A percentile compares a stretch with the other conserved stretches of the same genome.
phyloP scores from a whole-genome alignment of 108 stramenopile genomes.

The Cyclotella kingstonii region DNA sequence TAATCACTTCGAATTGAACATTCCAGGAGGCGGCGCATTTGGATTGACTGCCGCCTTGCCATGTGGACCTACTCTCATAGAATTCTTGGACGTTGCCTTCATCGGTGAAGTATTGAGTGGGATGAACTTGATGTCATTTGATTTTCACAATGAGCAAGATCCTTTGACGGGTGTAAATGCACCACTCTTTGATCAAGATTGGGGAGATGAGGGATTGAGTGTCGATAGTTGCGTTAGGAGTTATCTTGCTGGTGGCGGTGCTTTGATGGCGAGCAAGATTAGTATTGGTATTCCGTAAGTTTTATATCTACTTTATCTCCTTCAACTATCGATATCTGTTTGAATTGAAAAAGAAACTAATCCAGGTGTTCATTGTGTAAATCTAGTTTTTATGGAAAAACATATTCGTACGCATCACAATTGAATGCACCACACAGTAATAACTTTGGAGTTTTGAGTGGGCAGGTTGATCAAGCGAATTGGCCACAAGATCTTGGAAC shows the following conservation, averaged over 20 bases:
- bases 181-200: constrained; percentile 38
- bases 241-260: constrained; percentile 31
- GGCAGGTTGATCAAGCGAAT: constrained; percentile 31
- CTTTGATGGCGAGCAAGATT: constrained; percentile 15
- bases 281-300: constrained; percentile 33
- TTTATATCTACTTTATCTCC: no score
- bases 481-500: constrained; percentile 43
- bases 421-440: constrained; percentile 30
- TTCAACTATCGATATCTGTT: no score
- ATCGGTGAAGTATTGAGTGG: constrained; percentile 24
- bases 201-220: constrained; percentile 31
- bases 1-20: no score
- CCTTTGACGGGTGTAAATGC: constrained; percentile 21
- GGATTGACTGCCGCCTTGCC: constrained; percentile 17
- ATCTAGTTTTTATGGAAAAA: constrained; percentile 34
- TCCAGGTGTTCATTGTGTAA: no score
- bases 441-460: constrained; percentile 9
- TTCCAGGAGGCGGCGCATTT: constrained; percentile 14
- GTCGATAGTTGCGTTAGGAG: constrained; percentile 43
- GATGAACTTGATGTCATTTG: constrained; percentile 35
- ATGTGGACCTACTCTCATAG: constrained; percentile 24
- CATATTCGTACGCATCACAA: constrained; percentile 28
- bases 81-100: constrained; percentile 21
- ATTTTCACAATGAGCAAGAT: constrained; percentile 28
- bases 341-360: no score